Conservation (phyloP, 306 rosid species). For the Cucumis sativus region DNA sequence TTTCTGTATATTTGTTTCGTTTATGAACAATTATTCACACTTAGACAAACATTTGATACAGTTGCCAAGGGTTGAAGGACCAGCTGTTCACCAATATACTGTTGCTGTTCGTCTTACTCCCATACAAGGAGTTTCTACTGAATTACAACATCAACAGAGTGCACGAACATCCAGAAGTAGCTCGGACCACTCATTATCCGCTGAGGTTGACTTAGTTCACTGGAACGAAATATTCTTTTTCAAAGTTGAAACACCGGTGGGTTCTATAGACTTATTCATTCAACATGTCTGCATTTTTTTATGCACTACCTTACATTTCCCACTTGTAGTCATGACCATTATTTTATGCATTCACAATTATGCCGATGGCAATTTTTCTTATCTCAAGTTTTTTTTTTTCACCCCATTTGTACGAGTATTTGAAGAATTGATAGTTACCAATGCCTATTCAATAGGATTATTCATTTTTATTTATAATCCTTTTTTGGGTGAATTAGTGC, state of each 20-base stretch:
- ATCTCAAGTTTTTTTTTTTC: not conserved
- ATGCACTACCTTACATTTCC: not conserved
- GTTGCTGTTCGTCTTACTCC: constrained; percentile 70
- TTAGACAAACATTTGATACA: constrained; percentile 25
- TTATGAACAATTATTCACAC: not conserved
- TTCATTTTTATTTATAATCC: not conserved
- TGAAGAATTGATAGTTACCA: not conserved
- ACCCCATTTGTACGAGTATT: not conserved
- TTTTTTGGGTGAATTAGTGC: not conserved
- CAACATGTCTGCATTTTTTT: not conserved
- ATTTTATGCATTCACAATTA: not conserved
- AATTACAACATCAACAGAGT: constrained; percentile 60
- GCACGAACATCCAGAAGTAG: constrained; percentile 77
- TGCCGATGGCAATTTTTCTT: not conserved
- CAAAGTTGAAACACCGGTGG: constrained; percentile 79
- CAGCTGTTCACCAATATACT: constrained; percentile 55
- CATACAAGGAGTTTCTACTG: constrained; percentile 23
- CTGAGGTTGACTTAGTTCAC: constrained; percentile 54
- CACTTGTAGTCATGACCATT: not conserved
- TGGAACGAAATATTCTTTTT: constrained; percentile 97
- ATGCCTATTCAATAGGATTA: not conserved
- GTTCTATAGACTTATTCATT: constrained; percentile 1
- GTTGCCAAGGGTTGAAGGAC: constrained; percentile 57
- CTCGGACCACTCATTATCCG: constrained; percentile 31
- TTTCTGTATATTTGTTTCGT: not conserved